Evolutionary conservation across 2,329 filamentous ascomycete genomes (phyloP), one percentile per base, ranked within the genome.

Genomic region (Cadophora sp.): DNA sequence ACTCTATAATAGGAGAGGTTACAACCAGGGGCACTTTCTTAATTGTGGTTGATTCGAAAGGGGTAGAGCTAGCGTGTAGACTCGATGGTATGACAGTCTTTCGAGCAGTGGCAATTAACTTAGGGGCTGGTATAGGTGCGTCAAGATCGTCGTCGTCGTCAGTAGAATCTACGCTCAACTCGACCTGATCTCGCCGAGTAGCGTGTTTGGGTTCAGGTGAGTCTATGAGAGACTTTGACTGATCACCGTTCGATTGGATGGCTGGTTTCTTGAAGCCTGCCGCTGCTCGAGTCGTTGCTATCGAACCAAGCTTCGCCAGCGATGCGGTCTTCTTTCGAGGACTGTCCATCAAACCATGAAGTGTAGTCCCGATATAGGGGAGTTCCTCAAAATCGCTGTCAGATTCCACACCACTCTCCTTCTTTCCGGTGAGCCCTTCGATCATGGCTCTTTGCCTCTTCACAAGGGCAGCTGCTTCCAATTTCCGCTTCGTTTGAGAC

Each of bases 321-420:
- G 76, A 77, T 9, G 73, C 69, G 8, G 73, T 73, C 40, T 71
- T 75, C 68, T 76, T 78, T 31, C 76, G 75, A 26, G 77, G 79
- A 67, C 79, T 81, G 29, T 81, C 79, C 82, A 84, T 83, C 19
- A 84, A 73, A 0, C 79, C 79, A 67, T 82, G 79, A 16, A 84
- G 72, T 1, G 78, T 78, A 1, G 81, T 83, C 3, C 78, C 78
- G 19, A 78, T 70, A 72, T 79, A 80, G 12, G 79, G 77, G 4
- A 77, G 69, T 1, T 60, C 72, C 43, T 63, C 72, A 11, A 79
- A 78, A 34, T 75, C 78, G 19, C 71, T 77, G 19, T 79, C 72
- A 22, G 73, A 73, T 53, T 70, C 65, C 37, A 66, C 71, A 29
- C 69, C 71, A 27, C 70, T 68, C 7, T 72, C 68, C 37, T 72